Conservation (phyloP, 2,329 filamentous ascomycete species). For the Raffaelea arxii region DNA sequence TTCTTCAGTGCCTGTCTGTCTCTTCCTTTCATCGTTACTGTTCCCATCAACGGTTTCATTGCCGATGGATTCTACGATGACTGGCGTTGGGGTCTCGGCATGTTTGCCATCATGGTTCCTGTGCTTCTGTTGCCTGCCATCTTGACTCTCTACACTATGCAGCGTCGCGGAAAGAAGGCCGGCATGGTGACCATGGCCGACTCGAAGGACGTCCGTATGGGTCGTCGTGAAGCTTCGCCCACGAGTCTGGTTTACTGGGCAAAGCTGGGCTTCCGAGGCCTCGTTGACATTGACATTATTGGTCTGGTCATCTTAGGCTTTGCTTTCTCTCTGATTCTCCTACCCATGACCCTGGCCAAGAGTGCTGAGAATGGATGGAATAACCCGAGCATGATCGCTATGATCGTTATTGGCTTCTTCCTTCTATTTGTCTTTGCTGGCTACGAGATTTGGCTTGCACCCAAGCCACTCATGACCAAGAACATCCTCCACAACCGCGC, state of each 20-base stretch:
- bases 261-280: conserved; percentile 7
- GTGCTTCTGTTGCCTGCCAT: conserved; percentile 43
- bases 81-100: conserved; percentile 53
- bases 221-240: conserved; percentile 6
- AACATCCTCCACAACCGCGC: conserved; percentile 51
- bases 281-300: conserved; percentile 31
- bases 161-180: conserved; percentile 19
- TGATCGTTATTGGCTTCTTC: conserved; percentile 29
- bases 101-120: conserved; percentile 51
- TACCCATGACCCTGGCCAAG: conserved; percentile 31
- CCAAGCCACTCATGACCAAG: conserved; percentile 47
- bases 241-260: conserved; percentile 14
- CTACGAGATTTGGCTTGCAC: conserved; percentile 43
- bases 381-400: conserved; percentile 28
- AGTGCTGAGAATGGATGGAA: conserved; percentile 23
- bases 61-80: conserved; percentile 24
- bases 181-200: conserved; percentile 34
- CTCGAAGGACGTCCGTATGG: conserved; percentile 25
- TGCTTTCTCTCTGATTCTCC: conserved; percentile 36
- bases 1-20: conserved; percentile 22
- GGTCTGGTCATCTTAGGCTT: conserved; percentile 39
- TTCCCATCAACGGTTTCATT: conserved; percentile 31
- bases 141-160: conserved; percentile 39
- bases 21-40: conserved; percentile 24
- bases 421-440: conserved; percentile 35